phyloP scores from a whole-genome alignment of 1,139 yeast genomes.

The Yamadazyma siamensis region DNA sequence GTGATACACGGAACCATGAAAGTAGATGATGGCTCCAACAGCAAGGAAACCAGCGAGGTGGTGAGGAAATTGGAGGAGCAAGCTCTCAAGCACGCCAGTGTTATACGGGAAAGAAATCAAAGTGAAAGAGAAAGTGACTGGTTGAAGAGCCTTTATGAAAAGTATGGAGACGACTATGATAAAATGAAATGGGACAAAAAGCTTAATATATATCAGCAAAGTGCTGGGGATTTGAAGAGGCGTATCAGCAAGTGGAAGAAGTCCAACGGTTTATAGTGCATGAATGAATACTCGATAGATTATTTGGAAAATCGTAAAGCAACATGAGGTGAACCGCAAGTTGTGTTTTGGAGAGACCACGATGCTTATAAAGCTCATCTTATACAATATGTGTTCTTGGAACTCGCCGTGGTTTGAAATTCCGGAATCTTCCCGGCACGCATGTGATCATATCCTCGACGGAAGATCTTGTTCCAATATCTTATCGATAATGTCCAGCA shows the following conservation, averaged over 20 bases:
- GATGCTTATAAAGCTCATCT: too few species aligned
- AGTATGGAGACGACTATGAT: conserved; percentile 84
- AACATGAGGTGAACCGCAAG: too few species aligned
- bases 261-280: conserved; percentile 24
- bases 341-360: too few species aligned
- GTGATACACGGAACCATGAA: conserved; percentile 69
- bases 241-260: conserved; percentile 68
- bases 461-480: conserved; percentile 39
- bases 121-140: conserved; percentile 76
- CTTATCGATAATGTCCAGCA: conserved; percentile 47
- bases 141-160: conserved; percentile 60
- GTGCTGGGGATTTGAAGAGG: conserved; percentile 77
- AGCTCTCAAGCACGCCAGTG: conserved; percentile 49
- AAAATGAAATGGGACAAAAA: conserved; percentile 92
- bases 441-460: conserved; percentile 23
- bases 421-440: too few species aligned
- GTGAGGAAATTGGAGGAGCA: conserved; percentile 67
- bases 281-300: too few species aligned
- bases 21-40: conserved; percentile 5
- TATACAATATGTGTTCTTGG: too few species aligned
- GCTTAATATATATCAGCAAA: conserved; percentile 77
- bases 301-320: too few species aligned
- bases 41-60: conserved; percentile 42
- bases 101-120: conserved; percentile 51
- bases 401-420: too few species aligned